These are phyloP conservation scores for Fusarium redolens DNA, from an alignment of 2,329 filamentous ascomycete genomes.

Conservation along the genomic window DNA sequence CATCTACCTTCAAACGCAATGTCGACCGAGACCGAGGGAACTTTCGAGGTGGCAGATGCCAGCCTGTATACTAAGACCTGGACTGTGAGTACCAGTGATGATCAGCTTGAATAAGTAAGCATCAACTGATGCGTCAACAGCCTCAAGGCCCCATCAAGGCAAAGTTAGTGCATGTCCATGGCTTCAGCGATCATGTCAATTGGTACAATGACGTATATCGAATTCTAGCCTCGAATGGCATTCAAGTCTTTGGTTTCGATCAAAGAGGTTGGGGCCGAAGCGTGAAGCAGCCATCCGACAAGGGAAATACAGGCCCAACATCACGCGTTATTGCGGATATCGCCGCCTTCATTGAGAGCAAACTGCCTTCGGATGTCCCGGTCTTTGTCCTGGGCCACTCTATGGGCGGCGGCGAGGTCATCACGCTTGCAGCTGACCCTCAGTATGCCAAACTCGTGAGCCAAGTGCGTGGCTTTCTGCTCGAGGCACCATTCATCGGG, in stretches of 20 bases:
- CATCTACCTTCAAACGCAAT: constrained; percentile 41
- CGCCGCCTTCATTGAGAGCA: constrained; percentile 75
- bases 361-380: constrained; percentile 67
- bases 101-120: background rate
- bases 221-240: constrained; percentile 74
- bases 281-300: constrained; percentile 69
- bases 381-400: constrained; percentile 90
- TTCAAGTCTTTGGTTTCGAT: constrained; percentile 82
- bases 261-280: constrained; percentile 90
- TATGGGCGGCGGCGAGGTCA: constrained; percentile 86
- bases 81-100: constrained; percentile 58
- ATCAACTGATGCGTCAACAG: constrained; percentile 51
- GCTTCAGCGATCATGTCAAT: constrained; percentile 88
- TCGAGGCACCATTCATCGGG: constrained; percentile 83
- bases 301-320: constrained; percentile 81
- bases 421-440: constrained; percentile 68
- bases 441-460: constrained; percentile 65
- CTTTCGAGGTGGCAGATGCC: constrained; percentile 57
- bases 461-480: constrained; percentile 77
- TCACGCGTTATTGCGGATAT: constrained; percentile 80
- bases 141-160: constrained; percentile 70
- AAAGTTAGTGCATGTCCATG: constrained; percentile 85
- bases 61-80: constrained; percentile 68
- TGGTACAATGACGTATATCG: constrained; percentile 82
- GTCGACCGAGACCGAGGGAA: constrained; percentile 61